These are phyloP conservation scores for Mycena vulgaris DNA, from an alignment of 768 basidiomycete genomes.

Conservation along the genomic window DNA sequence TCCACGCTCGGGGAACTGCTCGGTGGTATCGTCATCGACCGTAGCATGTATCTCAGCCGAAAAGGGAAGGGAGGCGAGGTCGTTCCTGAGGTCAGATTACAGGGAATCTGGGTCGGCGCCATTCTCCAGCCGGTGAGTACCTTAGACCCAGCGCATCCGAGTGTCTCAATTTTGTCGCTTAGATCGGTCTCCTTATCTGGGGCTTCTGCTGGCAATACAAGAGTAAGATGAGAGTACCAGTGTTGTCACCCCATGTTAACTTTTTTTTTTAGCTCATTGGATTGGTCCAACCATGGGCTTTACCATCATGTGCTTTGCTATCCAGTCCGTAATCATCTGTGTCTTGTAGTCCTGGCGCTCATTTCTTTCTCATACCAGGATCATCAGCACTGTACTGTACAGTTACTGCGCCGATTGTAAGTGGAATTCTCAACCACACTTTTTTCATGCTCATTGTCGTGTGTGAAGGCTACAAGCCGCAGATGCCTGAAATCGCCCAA, in stretches of 20 bases:
- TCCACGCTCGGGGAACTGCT: constrained; percentile 36
- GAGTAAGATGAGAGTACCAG: not conserved
- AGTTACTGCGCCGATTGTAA: constrained; percentile 33
- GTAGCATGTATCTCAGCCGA: constrained; percentile 35
- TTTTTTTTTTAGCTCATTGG: constrained; percentile 31
- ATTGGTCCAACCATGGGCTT: constrained; percentile 35
- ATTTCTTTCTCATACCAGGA: not conserved
- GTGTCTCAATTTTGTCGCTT: not conserved
- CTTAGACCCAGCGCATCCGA: not conserved
- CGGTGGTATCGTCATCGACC: constrained; percentile 38
- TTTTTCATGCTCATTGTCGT: not conserved
- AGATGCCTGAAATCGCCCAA: constrained; percentile 36
- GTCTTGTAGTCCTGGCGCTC: not conserved
- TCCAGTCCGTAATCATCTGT: constrained; percentile 14
- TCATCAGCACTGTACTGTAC: constrained; percentile 36
- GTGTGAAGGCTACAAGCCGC: constrained; percentile 33
- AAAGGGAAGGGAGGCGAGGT: constrained; percentile 21
- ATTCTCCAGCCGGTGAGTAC: constrained; percentile 33
- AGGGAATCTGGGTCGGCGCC: constrained; percentile 36
- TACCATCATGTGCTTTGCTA: constrained; percentile 34
- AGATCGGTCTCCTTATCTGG: constrained; percentile 40
- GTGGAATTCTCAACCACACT: not conserved
- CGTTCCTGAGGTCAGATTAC: constrained; percentile 35
- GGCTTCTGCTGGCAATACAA: constrained; percentile 39
- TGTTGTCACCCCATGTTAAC: not conserved